Conservation (phyloP, 75 land plant genomes). For the Selaginella moellendorffii region DNA sequence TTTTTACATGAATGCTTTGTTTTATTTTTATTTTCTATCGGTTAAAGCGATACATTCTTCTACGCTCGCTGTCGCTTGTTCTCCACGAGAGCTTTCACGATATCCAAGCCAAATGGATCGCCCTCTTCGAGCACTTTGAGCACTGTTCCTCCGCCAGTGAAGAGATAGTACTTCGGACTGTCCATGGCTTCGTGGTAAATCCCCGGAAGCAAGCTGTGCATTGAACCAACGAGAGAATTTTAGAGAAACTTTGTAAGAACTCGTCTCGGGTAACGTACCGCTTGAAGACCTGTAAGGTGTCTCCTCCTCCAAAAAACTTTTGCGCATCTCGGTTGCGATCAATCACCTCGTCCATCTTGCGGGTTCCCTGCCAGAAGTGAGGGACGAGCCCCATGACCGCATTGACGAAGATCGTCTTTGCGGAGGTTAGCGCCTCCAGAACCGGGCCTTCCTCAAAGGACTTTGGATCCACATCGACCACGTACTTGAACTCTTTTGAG, state of each 20-base stretch:
- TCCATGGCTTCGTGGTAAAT: conserved; percentile 34
- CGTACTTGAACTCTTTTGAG: conserved; percentile 19
- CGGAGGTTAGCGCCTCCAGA: conserved; percentile 18
- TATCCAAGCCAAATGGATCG: conserved; percentile 28
- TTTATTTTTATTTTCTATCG: too few species aligned
- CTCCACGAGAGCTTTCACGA: conserved; percentile 30
- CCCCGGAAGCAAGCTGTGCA: conserved; percentile 30
- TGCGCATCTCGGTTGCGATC: conserved; percentile 31
- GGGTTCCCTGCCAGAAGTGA: conserved; percentile 40
- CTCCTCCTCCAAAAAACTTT: conserved; percentile 43
- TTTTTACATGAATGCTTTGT: too few species aligned
- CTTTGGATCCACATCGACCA: conserved; percentile 36
- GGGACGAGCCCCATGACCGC: conserved; percentile 46
- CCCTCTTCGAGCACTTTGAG: conserved; percentile 36
- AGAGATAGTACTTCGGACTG: conserved; percentile 31
- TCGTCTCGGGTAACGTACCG: conserved; percentile 15
- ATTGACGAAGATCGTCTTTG: conserved; percentile 41
- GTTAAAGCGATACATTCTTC: too few species aligned
- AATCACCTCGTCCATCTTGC: conserved; percentile 32
- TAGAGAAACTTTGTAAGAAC: not conserved
- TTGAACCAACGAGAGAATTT: not conserved
- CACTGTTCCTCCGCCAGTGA: conserved; percentile 41
- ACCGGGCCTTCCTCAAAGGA: conserved; percentile 28
- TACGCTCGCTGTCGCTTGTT: conserved; percentile 11
- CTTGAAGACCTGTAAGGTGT: conserved; percentile 41